Percentiles rank a stretch among this genome's conserved stretches.
Conservation (phyloP, 2,329 filamentous ascomycete genomes). For the Blumeriella jaapii region DNA sequence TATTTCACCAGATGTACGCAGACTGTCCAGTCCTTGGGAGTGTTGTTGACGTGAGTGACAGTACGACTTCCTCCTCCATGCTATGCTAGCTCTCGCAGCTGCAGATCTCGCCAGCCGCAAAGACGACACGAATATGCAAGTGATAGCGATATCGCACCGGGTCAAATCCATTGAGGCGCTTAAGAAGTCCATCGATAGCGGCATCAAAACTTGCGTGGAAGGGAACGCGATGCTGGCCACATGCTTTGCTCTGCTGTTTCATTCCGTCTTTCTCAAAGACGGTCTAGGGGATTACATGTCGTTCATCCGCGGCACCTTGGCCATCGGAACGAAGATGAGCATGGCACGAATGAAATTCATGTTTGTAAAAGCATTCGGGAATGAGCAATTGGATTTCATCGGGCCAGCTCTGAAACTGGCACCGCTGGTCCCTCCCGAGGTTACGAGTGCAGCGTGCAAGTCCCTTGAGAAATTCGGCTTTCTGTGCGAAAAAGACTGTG, state of each 20-base stretch:
- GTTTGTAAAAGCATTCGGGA: conserved; percentile 37
- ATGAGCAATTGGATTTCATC: conserved; percentile 32
- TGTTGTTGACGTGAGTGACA: no score
- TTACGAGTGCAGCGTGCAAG: conserved; percentile 36
- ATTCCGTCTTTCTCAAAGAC: conserved; percentile 45
- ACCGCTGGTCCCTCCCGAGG: conserved; percentile 34
- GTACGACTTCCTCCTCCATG: conserved; percentile 59
- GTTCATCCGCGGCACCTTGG: conserved; percentile 45
- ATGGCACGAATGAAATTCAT: conserved; percentile 35
- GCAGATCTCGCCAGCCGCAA: conserved; percentile 47
- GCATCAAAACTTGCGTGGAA: conserved; percentile 35
- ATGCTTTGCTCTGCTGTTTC: conserved; percentile 47
- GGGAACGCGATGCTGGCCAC: conserved; percentile 49
- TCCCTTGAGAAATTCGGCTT: conserved; percentile 34
- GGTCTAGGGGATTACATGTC: conserved; percentile 49
- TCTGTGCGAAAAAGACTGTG: conserved; percentile 33
- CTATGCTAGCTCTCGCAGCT: conserved; percentile 55
- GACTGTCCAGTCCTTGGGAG: no score
- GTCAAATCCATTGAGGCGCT: conserved; percentile 51
- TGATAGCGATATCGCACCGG: conserved; percentile 51
- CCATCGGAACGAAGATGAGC: conserved; percentile 45
- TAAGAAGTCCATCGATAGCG: conserved; percentile 26
- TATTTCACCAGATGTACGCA: no score
- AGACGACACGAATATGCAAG: conserved; percentile 10
- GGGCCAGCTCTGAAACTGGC: conserved; percentile 34